Conservation (phyloP, 352 stramenopile genomes). For the Phytopythium ostracodes region DNA sequence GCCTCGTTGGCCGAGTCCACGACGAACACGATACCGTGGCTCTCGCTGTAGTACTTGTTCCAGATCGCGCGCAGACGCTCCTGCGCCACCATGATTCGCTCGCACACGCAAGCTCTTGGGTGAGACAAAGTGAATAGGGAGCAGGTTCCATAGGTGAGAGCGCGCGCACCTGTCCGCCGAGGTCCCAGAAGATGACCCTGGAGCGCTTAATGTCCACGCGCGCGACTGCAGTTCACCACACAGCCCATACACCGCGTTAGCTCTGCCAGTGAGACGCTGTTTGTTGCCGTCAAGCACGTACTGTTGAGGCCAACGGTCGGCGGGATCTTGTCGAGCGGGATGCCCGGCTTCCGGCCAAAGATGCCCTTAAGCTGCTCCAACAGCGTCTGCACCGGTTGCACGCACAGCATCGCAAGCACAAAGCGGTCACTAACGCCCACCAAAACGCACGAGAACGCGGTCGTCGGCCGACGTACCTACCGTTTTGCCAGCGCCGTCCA, state of each 20-base stretch:
- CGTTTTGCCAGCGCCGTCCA: constrained; percentile 92
- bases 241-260: background rate
- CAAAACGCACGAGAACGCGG: background rate
- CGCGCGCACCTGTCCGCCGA: constrained; percentile 75
- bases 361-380: constrained; percentile 90
- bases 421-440: background rate
- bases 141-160: background rate
- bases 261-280: too few relatives aligned
- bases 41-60: constrained; percentile 94
- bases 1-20: constrained; percentile 83
- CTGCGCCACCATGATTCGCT: constrained; percentile 16
- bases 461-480: constrained; percentile 46
- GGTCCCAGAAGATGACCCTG: constrained; percentile 90
- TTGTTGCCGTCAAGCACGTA: constrained; percentile 11
- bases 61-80: constrained; percentile 88
- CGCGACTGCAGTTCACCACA: constrained; percentile 35
- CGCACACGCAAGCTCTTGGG: background rate
- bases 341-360: constrained; percentile 85
- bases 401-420: background rate
- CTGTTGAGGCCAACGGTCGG: constrained; percentile 91
- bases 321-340: constrained; percentile 89
- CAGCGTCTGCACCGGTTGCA: constrained; percentile 46
- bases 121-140: background rate
- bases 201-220: constrained; percentile 81
- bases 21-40: constrained; percentile 90